A percentile compares a stretch with the other conserved stretches of the same genome.
Evolutionary conservation across 352 stramenopile species (phyloP).

Genomic region (Globisporangium cystogenes): DNA sequence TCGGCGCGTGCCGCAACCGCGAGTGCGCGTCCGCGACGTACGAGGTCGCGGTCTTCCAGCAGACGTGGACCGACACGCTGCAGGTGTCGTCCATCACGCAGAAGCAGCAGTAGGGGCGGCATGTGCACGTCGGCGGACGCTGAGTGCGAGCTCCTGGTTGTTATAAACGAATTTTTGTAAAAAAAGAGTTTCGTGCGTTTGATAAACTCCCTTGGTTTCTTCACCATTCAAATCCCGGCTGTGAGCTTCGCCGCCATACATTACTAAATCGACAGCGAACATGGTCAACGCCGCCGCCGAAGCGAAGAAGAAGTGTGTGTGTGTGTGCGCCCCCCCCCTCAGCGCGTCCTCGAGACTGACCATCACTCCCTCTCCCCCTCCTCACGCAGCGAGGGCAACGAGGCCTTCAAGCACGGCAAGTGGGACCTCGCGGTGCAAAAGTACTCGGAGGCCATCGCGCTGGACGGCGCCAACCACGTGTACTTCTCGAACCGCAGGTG

Average conservation of each 20-base stretch:
- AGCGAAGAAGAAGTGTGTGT: slow-evolving; percentile 75
- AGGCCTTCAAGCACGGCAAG: slow-evolving; percentile 91
- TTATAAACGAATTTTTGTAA: background rate
- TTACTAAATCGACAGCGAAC: background rate
- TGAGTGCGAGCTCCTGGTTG: background rate
- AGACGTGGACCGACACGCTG: slow-evolving; percentile 32
- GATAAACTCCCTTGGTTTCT: background rate
- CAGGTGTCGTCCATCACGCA: slow-evolving; percentile 30
- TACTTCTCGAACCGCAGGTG: slow-evolving; percentile 94
- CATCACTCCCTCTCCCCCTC: background rate
- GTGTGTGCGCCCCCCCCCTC: background rate
- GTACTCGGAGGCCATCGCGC: slow-evolving; percentile 90
- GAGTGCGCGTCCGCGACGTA: slow-evolving; percentile 29
- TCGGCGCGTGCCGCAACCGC: slow-evolving; percentile 36
- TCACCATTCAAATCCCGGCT: too few species aligned
- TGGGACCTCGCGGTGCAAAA: slow-evolving; percentile 88
- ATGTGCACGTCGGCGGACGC: too few species aligned
- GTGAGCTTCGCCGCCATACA: background rate
- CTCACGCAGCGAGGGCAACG: slow-evolving; percentile 86
- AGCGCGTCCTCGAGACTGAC: background rate
- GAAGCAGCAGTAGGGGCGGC: slow-evolving; percentile 12
- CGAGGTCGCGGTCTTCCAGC: slow-evolving; percentile 30
- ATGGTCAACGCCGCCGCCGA: slow-evolving; percentile 75
- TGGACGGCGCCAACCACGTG: slow-evolving; percentile 88
- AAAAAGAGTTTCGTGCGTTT: background rate